Conservation (phyloP, 257 asterid genomes). For the Solanum chmielewskii region DNA sequence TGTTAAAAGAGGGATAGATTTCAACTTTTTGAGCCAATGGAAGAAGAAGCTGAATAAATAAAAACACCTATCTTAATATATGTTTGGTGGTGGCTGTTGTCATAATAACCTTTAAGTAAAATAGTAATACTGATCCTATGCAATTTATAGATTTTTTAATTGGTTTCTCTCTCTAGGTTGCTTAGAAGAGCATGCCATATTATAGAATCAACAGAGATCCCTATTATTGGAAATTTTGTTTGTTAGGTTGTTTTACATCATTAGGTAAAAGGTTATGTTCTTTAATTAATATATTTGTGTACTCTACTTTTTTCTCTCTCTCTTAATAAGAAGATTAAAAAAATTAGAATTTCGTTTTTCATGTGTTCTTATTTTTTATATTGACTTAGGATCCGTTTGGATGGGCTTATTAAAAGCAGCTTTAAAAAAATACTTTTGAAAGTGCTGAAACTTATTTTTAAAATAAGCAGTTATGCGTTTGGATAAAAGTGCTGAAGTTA, state of each 20-base stretch:
- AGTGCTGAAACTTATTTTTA: no score
- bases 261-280: conserved; percentile 71
- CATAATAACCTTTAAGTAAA: conserved; percentile 46
- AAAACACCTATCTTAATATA: conserved; percentile 1
- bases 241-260: conserved; percentile 60
- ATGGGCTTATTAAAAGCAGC: no score
- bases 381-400: no score
- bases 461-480: no score
- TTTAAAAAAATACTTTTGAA: no score
- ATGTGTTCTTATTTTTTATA: neutral
- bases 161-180: conserved; percentile 5
- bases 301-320: conserved; percentile 4
- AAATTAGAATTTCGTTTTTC: conserved; percentile 11
- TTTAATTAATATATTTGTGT: conserved; percentile 1
- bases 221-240: conserved; percentile 40
- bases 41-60: conserved; percentile 17
- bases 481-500: no score
- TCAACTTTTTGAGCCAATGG: conserved; percentile 62
- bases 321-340: conserved; percentile 10
- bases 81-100: conserved; percentile 48
- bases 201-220: conserved; percentile 21
- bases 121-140: neutral
- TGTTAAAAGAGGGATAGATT: conserved; percentile 20
- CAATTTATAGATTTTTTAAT: neutral
- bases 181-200: conserved; percentile 36